A percentile compares a stretch with the other conserved stretches of the same genome.
These are phyloP conservation scores for Ascochyta viciae-villosae DNA, from an alignment of 2,329 filamentous ascomycete genomes.

Conservation along the genomic window DNA sequence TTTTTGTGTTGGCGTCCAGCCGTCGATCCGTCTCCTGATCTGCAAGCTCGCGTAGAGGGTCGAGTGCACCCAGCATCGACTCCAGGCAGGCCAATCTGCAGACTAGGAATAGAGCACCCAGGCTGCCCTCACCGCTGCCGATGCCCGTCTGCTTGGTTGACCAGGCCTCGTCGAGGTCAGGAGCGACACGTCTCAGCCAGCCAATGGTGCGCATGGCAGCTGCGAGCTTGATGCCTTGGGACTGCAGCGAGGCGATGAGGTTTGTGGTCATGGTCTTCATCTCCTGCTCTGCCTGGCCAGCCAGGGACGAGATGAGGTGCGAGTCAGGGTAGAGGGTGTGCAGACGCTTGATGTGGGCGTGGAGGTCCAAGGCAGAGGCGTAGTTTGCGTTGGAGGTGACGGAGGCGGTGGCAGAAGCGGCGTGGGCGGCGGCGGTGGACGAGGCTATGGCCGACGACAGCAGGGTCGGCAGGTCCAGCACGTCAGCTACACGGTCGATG, in stretches of 20 bases:
- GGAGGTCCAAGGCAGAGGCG: slow-evolving; percentile 86
- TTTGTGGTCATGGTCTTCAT: slow-evolving; percentile 90
- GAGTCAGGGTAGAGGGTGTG: slow-evolving; percentile 84
- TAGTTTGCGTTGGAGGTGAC: slow-evolving; percentile 70
- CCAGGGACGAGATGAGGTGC: slow-evolving; percentile 74
- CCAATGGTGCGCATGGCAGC: slow-evolving; percentile 89
- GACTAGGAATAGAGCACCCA: slow-evolving; percentile 85
- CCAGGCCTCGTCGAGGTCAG: slow-evolving; percentile 69
- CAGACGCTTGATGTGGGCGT: slow-evolving; percentile 90
- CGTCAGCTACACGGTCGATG: slow-evolving; percentile 85
- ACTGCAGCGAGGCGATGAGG: slow-evolving; percentile 78
- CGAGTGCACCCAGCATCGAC: slow-evolving; percentile 79
- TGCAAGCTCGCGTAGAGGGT: slow-evolving; percentile 85
- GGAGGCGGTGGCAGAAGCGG: slow-evolving; percentile 34
- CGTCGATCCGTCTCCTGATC: slow-evolving; percentile 76
- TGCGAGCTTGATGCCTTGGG: slow-evolving; percentile 83
- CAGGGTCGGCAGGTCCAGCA: slow-evolving; percentile 86
- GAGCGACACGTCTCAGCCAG: slow-evolving; percentile 86
- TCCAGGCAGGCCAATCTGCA: slow-evolving; percentile 83
- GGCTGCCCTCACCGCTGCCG: slow-evolving; percentile 64
- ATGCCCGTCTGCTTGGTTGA: slow-evolving; percentile 38
- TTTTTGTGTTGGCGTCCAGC: slow-evolving; percentile 32
- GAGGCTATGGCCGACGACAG: slow-evolving; percentile 78
- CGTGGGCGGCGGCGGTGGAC: slow-evolving; percentile 59
- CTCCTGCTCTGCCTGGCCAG: slow-evolving; percentile 79